Evolutionary conservation across 208 protist genomes (phyloP).

Genomic region (Porcisia hertigi): DNA sequence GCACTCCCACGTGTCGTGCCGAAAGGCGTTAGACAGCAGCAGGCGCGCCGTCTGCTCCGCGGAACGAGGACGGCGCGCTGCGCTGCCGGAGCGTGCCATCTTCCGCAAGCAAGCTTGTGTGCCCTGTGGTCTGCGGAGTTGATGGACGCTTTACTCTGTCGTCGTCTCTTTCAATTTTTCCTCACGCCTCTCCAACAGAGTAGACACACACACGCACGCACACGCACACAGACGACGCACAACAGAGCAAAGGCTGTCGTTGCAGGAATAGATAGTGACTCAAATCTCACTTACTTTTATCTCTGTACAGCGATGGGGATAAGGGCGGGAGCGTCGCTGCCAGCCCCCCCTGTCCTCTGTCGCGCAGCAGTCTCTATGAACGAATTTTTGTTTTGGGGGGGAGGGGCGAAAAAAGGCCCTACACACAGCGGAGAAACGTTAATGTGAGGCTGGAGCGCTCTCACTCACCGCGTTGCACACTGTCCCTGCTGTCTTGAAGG

Average conservation of each 20-base stretch:
- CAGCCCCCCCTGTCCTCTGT: background rate
- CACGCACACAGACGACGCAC: background rate
- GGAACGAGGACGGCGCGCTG: conserved; percentile 45
- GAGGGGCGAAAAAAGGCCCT: too few relatives aligned
- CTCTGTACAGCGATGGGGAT: background rate
- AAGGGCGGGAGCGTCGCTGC: background rate
- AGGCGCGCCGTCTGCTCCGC: conserved; percentile 84
- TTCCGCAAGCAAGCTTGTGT: background rate
- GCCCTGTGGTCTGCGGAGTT: background rate
- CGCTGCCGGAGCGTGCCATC: conserved; percentile 14
- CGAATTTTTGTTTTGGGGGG: too few relatives aligned
- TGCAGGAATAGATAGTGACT: too few relatives aligned
- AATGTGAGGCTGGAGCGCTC: too few relatives aligned
- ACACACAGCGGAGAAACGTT: too few relatives aligned
- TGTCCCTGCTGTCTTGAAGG: background rate
- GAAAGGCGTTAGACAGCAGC: conserved; percentile 82
- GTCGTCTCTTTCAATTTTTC: background rate
- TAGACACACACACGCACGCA: background rate
- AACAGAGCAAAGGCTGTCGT: background rate
- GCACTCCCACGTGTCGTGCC: conserved; percentile 87
- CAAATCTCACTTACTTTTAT: background rate
- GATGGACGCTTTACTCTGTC: too few relatives aligned
- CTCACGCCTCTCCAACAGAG: background rate
- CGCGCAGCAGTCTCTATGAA: background rate
- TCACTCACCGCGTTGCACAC: background rate